A percentile compares a stretch with the other conserved stretches of the same genome.
These are phyloP conservation scores for Clitopilus passeckerianus DNA, from an alignment of 768 basidiomycete species.

Conservation along the genomic window DNA sequence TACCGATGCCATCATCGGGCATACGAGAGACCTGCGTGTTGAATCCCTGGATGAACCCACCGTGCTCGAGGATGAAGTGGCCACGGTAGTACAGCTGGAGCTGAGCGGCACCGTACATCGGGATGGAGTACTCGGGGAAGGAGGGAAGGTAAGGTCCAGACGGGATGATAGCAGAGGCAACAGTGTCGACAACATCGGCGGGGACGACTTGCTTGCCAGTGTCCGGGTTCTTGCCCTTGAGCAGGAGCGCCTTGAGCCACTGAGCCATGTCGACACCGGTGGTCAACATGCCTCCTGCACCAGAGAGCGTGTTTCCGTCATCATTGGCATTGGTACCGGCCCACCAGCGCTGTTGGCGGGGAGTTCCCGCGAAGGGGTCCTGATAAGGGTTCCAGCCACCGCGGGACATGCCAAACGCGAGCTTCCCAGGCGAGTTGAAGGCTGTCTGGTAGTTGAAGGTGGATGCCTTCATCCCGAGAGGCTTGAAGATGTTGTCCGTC, in stretches of 20 bases:
- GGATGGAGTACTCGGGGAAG: constrained; percentile 16
- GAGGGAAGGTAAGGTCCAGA: background rate
- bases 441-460: constrained; percentile 21
- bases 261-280: constrained; percentile 21
- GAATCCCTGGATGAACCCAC: constrained; percentile 16
- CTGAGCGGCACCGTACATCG: constrained; percentile 24
- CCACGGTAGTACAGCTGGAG: background rate
- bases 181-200: constrained; percentile 14
- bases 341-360: constrained; percentile 15
- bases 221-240: constrained; percentile 16
- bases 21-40: constrained; percentile 9
- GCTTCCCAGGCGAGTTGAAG: constrained; percentile 14
- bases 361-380: constrained; percentile 10
- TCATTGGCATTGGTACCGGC: constrained; percentile 17
- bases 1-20: constrained; percentile 14
- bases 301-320: constrained; percentile 19
- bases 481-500: constrained; percentile 20
- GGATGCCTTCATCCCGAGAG: constrained; percentile 19
- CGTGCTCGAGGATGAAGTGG: constrained; percentile 14
- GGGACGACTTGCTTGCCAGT: constrained; percentile 20
- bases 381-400: background rate
- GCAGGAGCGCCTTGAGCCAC: constrained; percentile 23
- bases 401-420: constrained; percentile 16
- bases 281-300: constrained; percentile 23
- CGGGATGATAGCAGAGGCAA: constrained; percentile 16